These are phyloP conservation scores for Cytospora piceae DNA, from an alignment of 2,329 filamentous ascomycete genomes.

Conservation along the genomic window DNA sequence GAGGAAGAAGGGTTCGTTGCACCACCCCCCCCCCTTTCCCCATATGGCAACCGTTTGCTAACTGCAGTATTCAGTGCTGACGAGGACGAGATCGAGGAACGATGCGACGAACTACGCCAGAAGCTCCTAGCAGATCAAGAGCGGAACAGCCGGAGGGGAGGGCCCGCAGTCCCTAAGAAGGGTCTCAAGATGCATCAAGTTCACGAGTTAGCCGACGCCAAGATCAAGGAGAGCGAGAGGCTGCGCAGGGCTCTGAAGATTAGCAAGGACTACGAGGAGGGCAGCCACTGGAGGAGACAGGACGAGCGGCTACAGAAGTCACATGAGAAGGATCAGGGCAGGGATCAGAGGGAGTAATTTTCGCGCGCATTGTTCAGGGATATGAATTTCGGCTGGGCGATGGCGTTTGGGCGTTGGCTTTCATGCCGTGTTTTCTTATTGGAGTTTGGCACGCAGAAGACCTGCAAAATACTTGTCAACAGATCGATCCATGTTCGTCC, in stretches of 20 bases:
- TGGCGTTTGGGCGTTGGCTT: slow-evolving; percentile 11
- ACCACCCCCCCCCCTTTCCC: neutral
- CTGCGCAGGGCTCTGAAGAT: slow-evolving; percentile 87
- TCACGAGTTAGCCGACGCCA: slow-evolving; percentile 93
- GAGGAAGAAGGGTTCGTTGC: slow-evolving; percentile 76
- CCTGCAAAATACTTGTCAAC: neutral
- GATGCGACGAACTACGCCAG: slow-evolving; percentile 68
- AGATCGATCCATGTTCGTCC: neutral
- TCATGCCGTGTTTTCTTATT: neutral
- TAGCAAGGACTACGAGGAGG: slow-evolving; percentile 82
- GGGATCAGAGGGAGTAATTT: slow-evolving; percentile 29
- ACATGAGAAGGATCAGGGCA: slow-evolving; percentile 44
- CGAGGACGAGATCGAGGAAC: slow-evolving; percentile 88
- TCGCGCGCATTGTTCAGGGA: neutral
- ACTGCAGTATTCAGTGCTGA: slow-evolving; percentile 59
- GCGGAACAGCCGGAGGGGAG: slow-evolving; percentile 42
- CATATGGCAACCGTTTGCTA: slow-evolving; percentile 13
- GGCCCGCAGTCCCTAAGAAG: slow-evolving; percentile 45
- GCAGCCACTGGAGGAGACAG: slow-evolving; percentile 82
- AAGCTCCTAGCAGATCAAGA: slow-evolving; percentile 63
- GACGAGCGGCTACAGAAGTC: slow-evolving; percentile 66
- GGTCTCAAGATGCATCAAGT: slow-evolving; percentile 90
- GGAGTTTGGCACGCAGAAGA: neutral
- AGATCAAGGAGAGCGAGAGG: slow-evolving; percentile 92
- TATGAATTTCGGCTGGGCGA: neutral